Evolutionary conservation across 768 basidiomycete genomes (phyloP).

Genomic region (Agaricus blazei): DNA sequence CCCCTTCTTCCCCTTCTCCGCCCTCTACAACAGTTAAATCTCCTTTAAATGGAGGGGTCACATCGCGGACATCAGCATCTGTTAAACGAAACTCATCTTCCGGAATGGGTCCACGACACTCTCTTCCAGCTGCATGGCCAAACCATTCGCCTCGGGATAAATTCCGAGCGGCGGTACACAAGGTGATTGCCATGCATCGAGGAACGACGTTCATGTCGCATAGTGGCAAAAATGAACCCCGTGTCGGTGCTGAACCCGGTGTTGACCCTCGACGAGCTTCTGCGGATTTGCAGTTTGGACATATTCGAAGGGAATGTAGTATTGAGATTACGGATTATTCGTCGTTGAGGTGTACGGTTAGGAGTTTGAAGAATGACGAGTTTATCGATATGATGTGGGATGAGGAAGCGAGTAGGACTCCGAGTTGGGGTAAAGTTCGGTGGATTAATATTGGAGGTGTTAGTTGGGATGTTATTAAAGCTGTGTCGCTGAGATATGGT

Average conservation of each 20-base stretch:
- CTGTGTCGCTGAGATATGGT: slow-evolving; percentile 63
- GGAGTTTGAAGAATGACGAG: slow-evolving; percentile 53
- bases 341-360: slow-evolving; percentile 44
- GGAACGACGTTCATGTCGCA: slow-evolving; percentile 36
- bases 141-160: slow-evolving; percentile 38
- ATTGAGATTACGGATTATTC: slow-evolving; percentile 71
- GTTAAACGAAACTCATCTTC: neutral
- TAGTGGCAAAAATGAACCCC: slow-evolving; percentile 16
- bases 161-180: slow-evolving; percentile 52
- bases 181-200: slow-evolving; percentile 59
- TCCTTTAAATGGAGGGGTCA: neutral
- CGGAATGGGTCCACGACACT: neutral
- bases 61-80: neutral
- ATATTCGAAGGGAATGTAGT: slow-evolving; percentile 54
- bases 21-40: neutral
- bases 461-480: slow-evolving; percentile 71
- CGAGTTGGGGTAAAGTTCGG: slow-evolving; percentile 62
- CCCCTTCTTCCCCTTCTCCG: neutral
- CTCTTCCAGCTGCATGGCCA: slow-evolving; percentile 11
- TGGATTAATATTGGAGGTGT: slow-evolving; percentile 72
- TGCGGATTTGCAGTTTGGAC: slow-evolving; percentile 50
- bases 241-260: slow-evolving; percentile 65
- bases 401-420: slow-evolving; percentile 36
- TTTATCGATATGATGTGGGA: slow-evolving; percentile 54
- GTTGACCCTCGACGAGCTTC: slow-evolving; percentile 60